These are phyloP conservation scores for Populus tremula DNA, from an alignment of 345 rosid genomes.

Conservation along the genomic window DNA sequence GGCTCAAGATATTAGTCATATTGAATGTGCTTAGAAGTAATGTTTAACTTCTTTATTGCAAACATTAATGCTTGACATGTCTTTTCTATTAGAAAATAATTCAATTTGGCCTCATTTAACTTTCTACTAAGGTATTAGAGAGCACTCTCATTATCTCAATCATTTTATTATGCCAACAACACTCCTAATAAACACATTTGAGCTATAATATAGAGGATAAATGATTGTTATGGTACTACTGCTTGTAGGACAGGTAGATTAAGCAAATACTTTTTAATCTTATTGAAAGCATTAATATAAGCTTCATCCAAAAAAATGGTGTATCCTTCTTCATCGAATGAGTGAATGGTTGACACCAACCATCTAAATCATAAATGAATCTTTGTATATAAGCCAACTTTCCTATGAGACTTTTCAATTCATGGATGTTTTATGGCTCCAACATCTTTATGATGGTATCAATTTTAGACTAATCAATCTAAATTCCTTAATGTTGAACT, in stretches of 20 bases:
- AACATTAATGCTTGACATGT: no score
- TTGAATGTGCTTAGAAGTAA: no score
- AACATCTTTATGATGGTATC: background rate
- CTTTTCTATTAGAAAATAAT: no score
- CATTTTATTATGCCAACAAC: no score
- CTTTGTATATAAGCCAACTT: background rate
- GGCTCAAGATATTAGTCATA: no score
- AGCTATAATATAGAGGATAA: background rate
- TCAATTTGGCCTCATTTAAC: no score
- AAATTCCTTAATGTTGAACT: background rate
- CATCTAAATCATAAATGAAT: background rate
- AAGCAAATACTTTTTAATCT: background rate
- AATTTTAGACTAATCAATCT: conserved; percentile 6
- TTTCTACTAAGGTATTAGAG: no score
- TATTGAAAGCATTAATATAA: background rate
- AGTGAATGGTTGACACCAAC: background rate
- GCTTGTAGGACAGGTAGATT: background rate
- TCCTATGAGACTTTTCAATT: background rate
- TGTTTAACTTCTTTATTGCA: no score
- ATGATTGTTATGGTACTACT: rapidly evolving
- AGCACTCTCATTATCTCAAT: no score
- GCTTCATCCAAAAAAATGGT: background rate
- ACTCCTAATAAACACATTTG: no score
- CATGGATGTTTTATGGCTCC: background rate
- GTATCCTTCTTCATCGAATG: background rate